Base-by-base conservation (phyloP, 2,329 filamentous ascomycete species). In the Penicillium aurantiogriseum region DNA sequence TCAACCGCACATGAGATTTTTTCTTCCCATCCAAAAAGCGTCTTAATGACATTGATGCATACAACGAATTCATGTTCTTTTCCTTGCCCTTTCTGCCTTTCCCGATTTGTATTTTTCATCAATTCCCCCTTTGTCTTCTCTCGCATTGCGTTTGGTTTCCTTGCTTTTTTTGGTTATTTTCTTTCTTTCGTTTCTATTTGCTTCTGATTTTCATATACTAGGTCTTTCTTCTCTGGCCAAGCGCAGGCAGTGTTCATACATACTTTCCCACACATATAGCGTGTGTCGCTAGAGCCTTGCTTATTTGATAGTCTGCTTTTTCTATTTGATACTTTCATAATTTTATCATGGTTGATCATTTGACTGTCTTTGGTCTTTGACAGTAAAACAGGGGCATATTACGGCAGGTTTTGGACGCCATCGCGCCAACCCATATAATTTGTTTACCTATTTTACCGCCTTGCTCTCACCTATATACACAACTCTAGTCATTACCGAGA, bases 31-130 rank as follows among this genome's bases (percentile, higher is more conserved):
- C 27, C 17, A n/a, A 49, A 54, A 40, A 33, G 43, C 35, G 51
- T 54, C 51, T 40, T 49, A 35, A 54, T 27, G 51, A 54, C 10
- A 54, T 49, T 42, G 44, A 54, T 54, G 51, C 51, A 54, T 49
- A 29, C 27, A 33, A 54, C 51, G 44, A 54, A 49, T 39, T 49
- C 29, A 54, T 42, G 44, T 6, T 33, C 13, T 19, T n/a, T 35
- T 38, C 8, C 5, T 36, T 36, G n/a, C 19, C 45, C n/a, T 25
- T 44, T 43, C 8, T 47, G 23, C 7, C 4, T 35, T 47, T 47
- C 11, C 8, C 23, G 29, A 17, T 35, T 23, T 47, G 13, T 35
- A 9, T 17, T n/a, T 35, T 25, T 33, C 31, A 35, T 35, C 15
- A 35, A 47, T 47, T 47, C 31, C 45, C 31, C 45, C 21, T 25